A percentile compares a stretch with the other conserved stretches of the same genome.
phyloP scores from a whole-genome alignment of 495 filamentous ascomycete species.

The Neurospora terricola region DNA sequence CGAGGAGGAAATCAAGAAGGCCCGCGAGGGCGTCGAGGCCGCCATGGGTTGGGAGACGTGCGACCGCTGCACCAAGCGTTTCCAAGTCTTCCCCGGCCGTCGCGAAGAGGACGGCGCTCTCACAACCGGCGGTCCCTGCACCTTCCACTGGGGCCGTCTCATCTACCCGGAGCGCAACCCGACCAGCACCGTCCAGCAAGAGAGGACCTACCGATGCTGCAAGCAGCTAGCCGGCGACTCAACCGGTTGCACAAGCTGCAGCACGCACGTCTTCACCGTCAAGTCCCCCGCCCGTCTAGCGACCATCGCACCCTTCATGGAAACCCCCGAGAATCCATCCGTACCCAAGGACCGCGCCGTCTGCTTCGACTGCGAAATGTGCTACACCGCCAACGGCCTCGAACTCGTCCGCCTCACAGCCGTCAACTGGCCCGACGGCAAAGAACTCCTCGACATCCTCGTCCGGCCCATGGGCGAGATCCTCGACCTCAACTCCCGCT shows the following conservation, averaged over 20 bases:
- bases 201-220: conserved; percentile 71
- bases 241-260: conserved; percentile 56
- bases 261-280: conserved; percentile 82
- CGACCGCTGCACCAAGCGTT: conserved; percentile 74
- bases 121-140: conserved; percentile 65
- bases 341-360: conserved; percentile 41
- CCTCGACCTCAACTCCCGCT: conserved; percentile 82
- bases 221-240: conserved; percentile 56
- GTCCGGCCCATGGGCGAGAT: conserved; percentile 77
- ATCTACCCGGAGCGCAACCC: conserved; percentile 37
- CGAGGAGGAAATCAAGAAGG: conserved; percentile 36
- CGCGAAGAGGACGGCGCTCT: conserved; percentile 70
- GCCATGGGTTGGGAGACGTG: conserved; percentile 74
- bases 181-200: conserved; percentile 28
- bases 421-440: conserved; percentile 72
- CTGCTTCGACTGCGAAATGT: conserved; percentile 95
- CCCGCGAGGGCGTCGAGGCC: conserved; percentile 52
- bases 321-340: conserved; percentile 56
- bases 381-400: conserved; percentile 75
- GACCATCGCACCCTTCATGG: conserved; percentile 63
- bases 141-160: conserved; percentile 61
- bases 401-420: conserved; percentile 86
- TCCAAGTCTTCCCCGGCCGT: conserved; percentile 87
- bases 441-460: conserved; percentile 69
- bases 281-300: conserved; percentile 67